These are phyloP conservation scores for Zymoseptoria crescenta DNA, from an alignment of 2,329 filamentous ascomycete genomes.

Conservation along the genomic window DNA sequence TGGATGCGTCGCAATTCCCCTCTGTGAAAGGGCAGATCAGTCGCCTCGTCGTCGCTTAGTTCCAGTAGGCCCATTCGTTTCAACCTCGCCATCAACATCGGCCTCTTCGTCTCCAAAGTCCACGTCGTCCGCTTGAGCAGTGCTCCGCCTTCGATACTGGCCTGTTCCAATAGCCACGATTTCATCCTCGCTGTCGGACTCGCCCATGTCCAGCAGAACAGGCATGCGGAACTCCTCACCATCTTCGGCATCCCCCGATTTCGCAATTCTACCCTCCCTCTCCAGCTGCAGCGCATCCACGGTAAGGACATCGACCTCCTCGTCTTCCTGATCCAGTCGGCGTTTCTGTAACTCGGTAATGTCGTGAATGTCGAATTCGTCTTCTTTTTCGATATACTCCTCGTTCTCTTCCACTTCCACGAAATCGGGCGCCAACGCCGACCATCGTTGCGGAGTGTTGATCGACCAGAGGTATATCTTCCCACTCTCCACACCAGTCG, in stretches of 20 bases:
- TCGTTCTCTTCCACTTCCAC: constrained; percentile 97
- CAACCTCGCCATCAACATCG: constrained; percentile 13
- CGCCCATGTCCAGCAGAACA: constrained; percentile 82
- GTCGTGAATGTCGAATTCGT: constrained; percentile 96
- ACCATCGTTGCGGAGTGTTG: constrained; percentile 92
- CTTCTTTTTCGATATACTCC: constrained; percentile 89
- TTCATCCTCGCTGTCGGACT: constrained; percentile 94
- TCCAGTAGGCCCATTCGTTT: constrained; percentile 16
- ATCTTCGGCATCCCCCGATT: constrained; percentile 48
- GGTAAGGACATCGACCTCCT: constrained; percentile 83
- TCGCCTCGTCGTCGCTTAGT: constrained; percentile 19
- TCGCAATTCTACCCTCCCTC: constrained; percentile 24
- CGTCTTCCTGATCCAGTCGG: constrained; percentile 82
- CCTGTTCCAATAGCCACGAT: constrained; percentile 60
- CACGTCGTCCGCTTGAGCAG: constrained; percentile 43
- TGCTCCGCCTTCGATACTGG: constrained; percentile 77
- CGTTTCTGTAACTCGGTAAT: constrained; percentile 91
- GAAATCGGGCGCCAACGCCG: constrained; percentile 91
- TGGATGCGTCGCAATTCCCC: not conserved
- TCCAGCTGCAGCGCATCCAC: constrained; percentile 52
- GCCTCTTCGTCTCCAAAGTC: constrained; percentile 23
- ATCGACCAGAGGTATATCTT: constrained; percentile 96
- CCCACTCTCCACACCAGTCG: constrained; percentile 86
- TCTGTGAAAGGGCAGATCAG: constrained; percentile 8
- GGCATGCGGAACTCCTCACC: constrained; percentile 71